A percentile compares a stretch with the other conserved stretches of the same genome.
These are phyloP conservation scores for Geotrichum australiense DNA, from an alignment of 1,139 yeast species.

Conservation along the genomic window DNA sequence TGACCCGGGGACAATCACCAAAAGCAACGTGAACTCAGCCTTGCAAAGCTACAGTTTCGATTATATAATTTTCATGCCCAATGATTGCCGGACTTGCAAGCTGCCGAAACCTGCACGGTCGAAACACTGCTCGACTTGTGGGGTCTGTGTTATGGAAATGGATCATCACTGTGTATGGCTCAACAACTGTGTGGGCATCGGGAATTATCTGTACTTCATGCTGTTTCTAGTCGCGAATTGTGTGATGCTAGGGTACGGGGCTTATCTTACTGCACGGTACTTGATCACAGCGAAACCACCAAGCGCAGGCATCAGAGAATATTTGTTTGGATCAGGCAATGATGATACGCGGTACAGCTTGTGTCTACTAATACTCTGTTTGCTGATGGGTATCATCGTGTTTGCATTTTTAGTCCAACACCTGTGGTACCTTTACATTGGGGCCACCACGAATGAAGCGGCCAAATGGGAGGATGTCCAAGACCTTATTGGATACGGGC, in stretches of 20 bases:
- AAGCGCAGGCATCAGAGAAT: too few relatives aligned
- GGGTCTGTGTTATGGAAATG: conserved; percentile 54
- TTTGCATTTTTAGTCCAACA: conserved; percentile 58
- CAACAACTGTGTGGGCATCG: conserved; percentile 79
- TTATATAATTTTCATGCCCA: conserved; percentile 35
- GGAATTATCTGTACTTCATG: conserved; percentile 68
- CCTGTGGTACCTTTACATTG: conserved; percentile 55
- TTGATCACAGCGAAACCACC: too few relatives aligned
- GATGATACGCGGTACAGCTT: conserved; percentile 43
- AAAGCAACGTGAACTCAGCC: conserved; percentile 26
- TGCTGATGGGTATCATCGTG: conserved; percentile 44
- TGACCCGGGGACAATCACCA: conserved; percentile 49
- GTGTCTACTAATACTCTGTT: conserved; percentile 47
- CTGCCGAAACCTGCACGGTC: conserved; percentile 77
- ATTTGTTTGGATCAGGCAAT: too few relatives aligned
- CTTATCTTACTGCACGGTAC: conserved; percentile 41
- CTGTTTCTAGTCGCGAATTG: conserved; percentile 52
- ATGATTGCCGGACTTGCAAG: conserved; percentile 52
- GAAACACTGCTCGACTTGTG: conserved; percentile 78
- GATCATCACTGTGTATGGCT: conserved; percentile 98
- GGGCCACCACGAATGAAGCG: conserved; percentile 87
- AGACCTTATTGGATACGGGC: conserved; percentile 47
- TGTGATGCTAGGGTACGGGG: conserved; percentile 57
- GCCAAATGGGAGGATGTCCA: conserved; percentile 77
- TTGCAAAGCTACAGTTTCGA: conserved; percentile 42